A percentile compares a stretch with the other conserved stretches of the same genome.
Evolutionary conservation across 2,329 filamentous ascomycete genomes (phyloP).

Genomic region (Grosmannia clavigera): DNA sequence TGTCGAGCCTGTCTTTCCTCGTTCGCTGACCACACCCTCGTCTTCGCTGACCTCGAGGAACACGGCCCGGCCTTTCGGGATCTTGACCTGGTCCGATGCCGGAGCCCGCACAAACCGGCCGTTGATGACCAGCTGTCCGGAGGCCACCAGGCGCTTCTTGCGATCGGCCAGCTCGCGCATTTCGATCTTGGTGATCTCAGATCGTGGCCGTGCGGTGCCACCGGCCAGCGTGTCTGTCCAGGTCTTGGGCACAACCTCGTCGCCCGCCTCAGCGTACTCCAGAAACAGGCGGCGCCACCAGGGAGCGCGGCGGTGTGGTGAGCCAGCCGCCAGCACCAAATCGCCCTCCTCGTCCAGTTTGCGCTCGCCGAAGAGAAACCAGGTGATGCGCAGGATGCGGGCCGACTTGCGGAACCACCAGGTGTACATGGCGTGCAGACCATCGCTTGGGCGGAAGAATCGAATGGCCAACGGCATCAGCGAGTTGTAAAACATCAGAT

Average conservation of each 20-base stretch:
- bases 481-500: slow-evolving; percentile 94
- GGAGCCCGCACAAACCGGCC: slow-evolving; percentile 86
- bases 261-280: slow-evolving; percentile 24
- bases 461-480: slow-evolving; percentile 78
- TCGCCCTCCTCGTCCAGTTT: slow-evolving; percentile 69
- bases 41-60: slow-evolving; percentile 65
- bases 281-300: slow-evolving; percentile 33
- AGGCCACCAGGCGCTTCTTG: slow-evolving; percentile 33
- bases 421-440: slow-evolving; percentile 71
- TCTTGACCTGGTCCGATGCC: slow-evolving; percentile 87
- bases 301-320: slow-evolving; percentile 20
- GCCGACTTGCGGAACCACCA: slow-evolving; percentile 96
- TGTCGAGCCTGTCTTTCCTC: neutral
- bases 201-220: slow-evolving; percentile 28
- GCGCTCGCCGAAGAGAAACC: slow-evolving; percentile 85
- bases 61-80: slow-evolving; percentile 70
- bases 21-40: neutral
- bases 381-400: slow-evolving; percentile 64
- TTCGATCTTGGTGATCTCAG: slow-evolving; percentile 23
- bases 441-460: slow-evolving; percentile 75
- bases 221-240: slow-evolving; percentile 45
- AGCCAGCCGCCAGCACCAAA: slow-evolving; percentile 32
- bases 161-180: slow-evolving; percentile 23
- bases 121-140: slow-evolving; percentile 48
- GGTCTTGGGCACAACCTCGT: slow-evolving; percentile 36